phyloP scores from a whole-genome alignment of 2,329 filamentous ascomycete genomes.

The Huntiella savannae region DNA sequence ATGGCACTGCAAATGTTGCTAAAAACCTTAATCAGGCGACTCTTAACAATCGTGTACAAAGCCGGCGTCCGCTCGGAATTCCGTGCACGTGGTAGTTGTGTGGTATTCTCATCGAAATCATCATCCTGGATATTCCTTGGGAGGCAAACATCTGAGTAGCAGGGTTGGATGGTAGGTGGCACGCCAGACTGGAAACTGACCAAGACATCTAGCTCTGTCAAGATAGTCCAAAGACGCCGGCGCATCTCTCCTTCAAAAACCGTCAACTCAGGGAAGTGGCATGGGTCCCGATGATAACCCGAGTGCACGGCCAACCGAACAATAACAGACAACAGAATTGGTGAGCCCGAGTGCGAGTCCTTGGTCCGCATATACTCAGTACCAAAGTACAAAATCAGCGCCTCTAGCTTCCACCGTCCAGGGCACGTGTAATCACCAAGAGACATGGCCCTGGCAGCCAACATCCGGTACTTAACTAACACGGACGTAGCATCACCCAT shows the following conservation, averaged over 20 bases:
- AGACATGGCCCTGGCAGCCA: conserved; percentile 16
- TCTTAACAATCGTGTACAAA: conserved; percentile 21
- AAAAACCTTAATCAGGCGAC: conserved; percentile 14
- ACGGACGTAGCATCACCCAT: conserved; percentile 13
- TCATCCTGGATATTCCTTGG: conserved; percentile 29
- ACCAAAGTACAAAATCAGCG: conserved; percentile 16
- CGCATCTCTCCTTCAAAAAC: conserved; percentile 32
- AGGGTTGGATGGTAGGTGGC: conserved; percentile 29
- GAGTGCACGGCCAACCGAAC: conserved; percentile 30
- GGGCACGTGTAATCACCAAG: conserved; percentile 18
- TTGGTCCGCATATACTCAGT: conserved; percentile 15
- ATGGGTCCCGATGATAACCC: conserved; percentile 39
- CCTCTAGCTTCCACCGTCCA: conserved; percentile 14
- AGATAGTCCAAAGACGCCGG: conserved; percentile 35
- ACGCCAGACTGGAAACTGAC: conserved; percentile 34
- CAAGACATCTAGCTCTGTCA: conserved; percentile 33
- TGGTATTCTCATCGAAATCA: conserved; percentile 30
- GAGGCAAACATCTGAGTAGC: conserved; percentile 26
- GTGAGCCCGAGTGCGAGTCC: conserved; percentile 15
- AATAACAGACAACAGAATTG: conserved; percentile 15
- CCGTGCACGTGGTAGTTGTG: conserved; percentile 24
- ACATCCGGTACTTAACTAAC: conserved; percentile 14
- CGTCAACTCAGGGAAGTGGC: conserved; percentile 27
- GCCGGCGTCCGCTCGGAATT: conserved; percentile 25
- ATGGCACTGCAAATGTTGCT: conserved; percentile 14